Percentiles rank a stretch among this genome's conserved stretches.
Conservation (phyloP, 116 monocot species). For the Zostera marina region DNA sequence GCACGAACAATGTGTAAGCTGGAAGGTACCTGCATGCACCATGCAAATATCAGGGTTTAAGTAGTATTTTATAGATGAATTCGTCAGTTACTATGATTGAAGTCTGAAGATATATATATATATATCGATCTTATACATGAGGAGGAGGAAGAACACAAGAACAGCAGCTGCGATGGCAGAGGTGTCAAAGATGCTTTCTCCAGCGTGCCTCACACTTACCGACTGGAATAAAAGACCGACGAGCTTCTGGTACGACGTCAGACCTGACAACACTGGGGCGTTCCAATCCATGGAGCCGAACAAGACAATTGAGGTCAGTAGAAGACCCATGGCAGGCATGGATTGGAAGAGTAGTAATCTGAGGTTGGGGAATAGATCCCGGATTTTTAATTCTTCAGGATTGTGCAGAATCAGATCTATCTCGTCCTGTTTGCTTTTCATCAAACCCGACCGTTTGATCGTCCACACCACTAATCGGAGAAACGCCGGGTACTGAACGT, state of each 20-base stretch:
- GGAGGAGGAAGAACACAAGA: constrained; percentile 29
- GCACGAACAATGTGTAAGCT: background rate
- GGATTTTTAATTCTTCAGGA: background rate
- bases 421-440: background rate
- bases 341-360: background rate
- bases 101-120: background rate
- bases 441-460: background rate
- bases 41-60: background rate
- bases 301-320: constrained; percentile 3
- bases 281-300: constrained; percentile 41
- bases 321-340: constrained; percentile 1
- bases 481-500: constrained; percentile 30
- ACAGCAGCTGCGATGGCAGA: constrained; percentile 31
- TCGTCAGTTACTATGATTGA: too few species aligned
- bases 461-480: constrained; percentile 17
- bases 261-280: constrained; percentile 22
- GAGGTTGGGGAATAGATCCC: background rate
- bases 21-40: background rate
- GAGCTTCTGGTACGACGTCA: constrained; percentile 33
- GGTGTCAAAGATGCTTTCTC: constrained; percentile 33
- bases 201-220: constrained; percentile 38
- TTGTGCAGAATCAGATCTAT: background rate
- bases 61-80: background rate
- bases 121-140: constrained; percentile 22
- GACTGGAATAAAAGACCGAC: constrained; percentile 34